Base-by-base conservation (phyloP, 306 rosid species). In the Benincasa hispida region DNA sequence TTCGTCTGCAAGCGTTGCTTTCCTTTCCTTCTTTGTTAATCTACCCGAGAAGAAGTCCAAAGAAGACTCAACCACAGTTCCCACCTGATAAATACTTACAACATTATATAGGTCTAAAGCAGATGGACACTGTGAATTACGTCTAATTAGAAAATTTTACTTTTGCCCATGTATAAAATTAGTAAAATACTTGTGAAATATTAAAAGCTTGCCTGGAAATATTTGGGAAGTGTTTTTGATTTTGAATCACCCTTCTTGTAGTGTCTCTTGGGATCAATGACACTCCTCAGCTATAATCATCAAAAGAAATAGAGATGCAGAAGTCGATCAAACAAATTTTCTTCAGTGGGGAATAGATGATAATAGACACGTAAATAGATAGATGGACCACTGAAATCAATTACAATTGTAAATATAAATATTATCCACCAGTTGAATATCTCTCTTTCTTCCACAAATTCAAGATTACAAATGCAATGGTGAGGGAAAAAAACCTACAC, bases 201-300 rank as follows among this genome's bases (percentile, higher is more conserved):
- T 4, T n/a, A 28, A 7, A 51, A 45, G 84, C 90, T 87, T 84
- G 77, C 98, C 97, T 93, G 97, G 82, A 91, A 88, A 81, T 89
- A 93, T 81, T 89, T 91, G 75, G 88, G 91, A 51, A 87, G 77
- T 12, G 82, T 37, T 79, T 89, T 86, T 1, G 84, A 80, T 19
- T 91, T 86, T 28, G 92, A 85, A 75, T 84, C 90, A 30, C 87
- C 86, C 86, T 90, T 91, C 84, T 93, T 93, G 84, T 91, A 93
- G 79, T 91, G 97, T 79, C 94, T 80, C 82, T 89, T 91, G 10
- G 98, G 97, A 90, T 93, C 98, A 59, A 93, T 74, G 56, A 73
- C 93, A 82, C 69, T 75, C 86, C 97, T 91, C 79, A 90, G 72
- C 97, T 93, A 82, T 37, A 84, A 67, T 30, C 57, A 81, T 68